Conservation (phyloP, 2,329 filamentous ascomycete species). For the Xylariaceae sp. region DNA sequence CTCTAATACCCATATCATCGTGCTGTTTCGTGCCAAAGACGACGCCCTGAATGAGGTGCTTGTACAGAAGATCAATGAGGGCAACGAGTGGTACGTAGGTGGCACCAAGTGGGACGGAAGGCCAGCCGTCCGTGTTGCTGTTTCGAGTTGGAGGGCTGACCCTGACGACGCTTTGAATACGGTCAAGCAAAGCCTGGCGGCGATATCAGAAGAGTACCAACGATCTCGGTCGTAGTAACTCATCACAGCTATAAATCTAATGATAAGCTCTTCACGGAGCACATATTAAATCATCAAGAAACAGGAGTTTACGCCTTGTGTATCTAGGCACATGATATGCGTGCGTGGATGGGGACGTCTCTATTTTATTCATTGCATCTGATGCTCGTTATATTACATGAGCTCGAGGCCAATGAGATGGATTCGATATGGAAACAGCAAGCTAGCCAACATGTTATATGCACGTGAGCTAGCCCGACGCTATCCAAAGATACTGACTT, state of each 20-base stretch:
- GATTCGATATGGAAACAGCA: too few species aligned
- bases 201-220: constrained; percentile 46
- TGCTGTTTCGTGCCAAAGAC: constrained; percentile 78
- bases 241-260: not conserved
- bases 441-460: too few species aligned
- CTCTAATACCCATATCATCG: constrained; percentile 68
- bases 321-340: too few species aligned
- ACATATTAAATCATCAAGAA: not conserved
- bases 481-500: too few species aligned
- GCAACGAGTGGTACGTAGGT: constrained; percentile 79
- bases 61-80: constrained; percentile 75
- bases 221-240: not conserved
- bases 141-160: constrained; percentile 84
- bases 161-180: constrained; percentile 68
- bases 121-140: constrained; percentile 80
- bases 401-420: too few species aligned
- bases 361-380: too few species aligned
- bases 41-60: constrained; percentile 67
- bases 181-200: constrained; percentile 67
- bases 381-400: too few species aligned
- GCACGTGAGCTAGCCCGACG: too few species aligned
- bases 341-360: too few species aligned
- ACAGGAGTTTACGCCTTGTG: too few species aligned
- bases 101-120: constrained; percentile 78
- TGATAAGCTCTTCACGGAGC: not conserved